Percentiles rank a stretch among this genome's conserved stretches.
phyloP scores from a whole-genome alignment of 108 stramenopile genomes.

The Phaeodactylum tricornutum region DNA sequence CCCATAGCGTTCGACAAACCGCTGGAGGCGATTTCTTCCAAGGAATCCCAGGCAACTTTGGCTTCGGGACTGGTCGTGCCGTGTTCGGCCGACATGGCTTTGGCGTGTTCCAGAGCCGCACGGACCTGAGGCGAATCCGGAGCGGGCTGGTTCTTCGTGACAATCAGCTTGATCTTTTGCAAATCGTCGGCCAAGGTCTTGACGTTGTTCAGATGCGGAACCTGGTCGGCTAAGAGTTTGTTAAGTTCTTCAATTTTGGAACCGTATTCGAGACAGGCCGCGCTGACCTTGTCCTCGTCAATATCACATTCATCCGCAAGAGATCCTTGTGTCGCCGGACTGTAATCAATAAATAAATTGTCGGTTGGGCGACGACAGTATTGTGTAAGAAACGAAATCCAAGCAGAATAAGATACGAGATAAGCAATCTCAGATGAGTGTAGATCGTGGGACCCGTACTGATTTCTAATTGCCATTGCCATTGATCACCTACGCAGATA shows the following conservation, averaged over 20 bases:
- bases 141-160: not conserved
- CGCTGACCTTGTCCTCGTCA: slow-evolving; percentile 5
- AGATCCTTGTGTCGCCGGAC: slow-evolving; percentile 15
- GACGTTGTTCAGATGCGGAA: too few species aligned
- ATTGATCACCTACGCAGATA: not conserved
- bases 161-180: slow-evolving; percentile 19
- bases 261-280: slow-evolving; percentile 21
- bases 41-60: slow-evolving; percentile 66
- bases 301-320: slow-evolving; percentile 11
- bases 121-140: slow-evolving; percentile 18
- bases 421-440: too few species aligned
- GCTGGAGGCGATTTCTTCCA: slow-evolving; percentile 58
- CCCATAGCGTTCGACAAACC: slow-evolving; percentile 16
- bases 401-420: not conserved
- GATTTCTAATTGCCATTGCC: too few species aligned
- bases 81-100: slow-evolving; percentile 28
- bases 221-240: too few species aligned
- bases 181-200: slow-evolving; percentile 19
- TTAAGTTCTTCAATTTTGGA: slow-evolving; percentile 10
- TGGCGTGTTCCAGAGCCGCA: slow-evolving; percentile 42
- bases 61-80: slow-evolving; percentile 46
- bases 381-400: not conserved
- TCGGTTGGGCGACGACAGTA: not conserved
- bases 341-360: slow-evolving; percentile 7
- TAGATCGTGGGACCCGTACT: too few species aligned